These are phyloP conservation scores for Blastobotrys apis DNA, from an alignment of 1,139 yeast species.

Conservation along the genomic window DNA sequence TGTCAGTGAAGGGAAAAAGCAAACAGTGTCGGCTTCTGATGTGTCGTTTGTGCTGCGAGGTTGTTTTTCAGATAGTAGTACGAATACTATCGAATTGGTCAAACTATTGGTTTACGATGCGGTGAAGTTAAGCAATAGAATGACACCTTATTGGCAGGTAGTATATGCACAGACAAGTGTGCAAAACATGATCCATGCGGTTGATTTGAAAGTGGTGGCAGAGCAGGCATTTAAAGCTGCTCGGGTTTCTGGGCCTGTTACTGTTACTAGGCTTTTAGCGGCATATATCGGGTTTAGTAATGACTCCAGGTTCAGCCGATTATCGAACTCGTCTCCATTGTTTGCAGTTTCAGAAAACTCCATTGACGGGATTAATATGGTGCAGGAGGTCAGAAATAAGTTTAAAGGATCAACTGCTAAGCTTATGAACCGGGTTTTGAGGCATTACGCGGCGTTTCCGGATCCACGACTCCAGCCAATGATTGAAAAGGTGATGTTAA, in stretches of 20 bases:
- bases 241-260: not conserved
- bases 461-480: slow-evolving; percentile 21
- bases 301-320: not conserved
- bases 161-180: slow-evolving; percentile 7
- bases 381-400: not conserved
- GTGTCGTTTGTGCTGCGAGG: slow-evolving; percentile 9
- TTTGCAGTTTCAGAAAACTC: slow-evolving; percentile 5
- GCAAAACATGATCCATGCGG: not conserved
- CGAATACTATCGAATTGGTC: not conserved
- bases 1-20: too few species aligned
- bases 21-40: too few species aligned
- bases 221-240: slow-evolving; percentile 4
- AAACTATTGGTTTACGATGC: slow-evolving; percentile 3
- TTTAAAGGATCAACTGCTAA: too few species aligned
- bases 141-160: slow-evolving; percentile 8
- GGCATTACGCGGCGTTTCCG: slow-evolving; percentile 22
- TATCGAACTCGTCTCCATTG: slow-evolving; percentile 3
- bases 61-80: not conserved
- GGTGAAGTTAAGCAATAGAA: not conserved
- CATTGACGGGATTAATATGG: not conserved
- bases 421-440: not conserved
- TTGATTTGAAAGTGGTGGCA: slow-evolving; percentile 1
- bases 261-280: not conserved
- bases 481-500: slow-evolving; percentile 19
- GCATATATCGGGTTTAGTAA: slow-evolving; percentile 10